phyloP scores from a whole-genome alignment of 176 grass and related monocot species.

The Carex parvula region DNA sequence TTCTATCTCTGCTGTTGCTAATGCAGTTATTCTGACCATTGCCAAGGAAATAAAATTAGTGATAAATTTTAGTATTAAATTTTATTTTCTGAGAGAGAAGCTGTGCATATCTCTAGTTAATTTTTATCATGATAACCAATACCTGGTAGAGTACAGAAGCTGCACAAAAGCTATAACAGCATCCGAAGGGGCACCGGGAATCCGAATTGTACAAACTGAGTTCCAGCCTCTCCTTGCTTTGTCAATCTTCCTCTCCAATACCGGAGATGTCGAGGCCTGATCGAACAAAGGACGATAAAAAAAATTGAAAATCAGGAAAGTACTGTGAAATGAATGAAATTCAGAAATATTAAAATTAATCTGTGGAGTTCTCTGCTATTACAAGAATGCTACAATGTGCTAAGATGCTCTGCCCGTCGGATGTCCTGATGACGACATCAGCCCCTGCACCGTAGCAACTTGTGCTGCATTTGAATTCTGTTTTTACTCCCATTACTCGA shows the following conservation, averaged over 20 bases:
- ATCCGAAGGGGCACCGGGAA: slow-evolving; percentile 54
- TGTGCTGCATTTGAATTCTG: not conserved
- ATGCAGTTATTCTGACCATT: not conserved
- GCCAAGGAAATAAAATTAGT: not conserved
- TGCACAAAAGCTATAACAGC: slow-evolving; percentile 62
- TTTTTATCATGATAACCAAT: not conserved
- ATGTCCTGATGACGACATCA: slow-evolving; percentile 61
- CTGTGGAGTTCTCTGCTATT: not conserved
- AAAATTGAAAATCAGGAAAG: not conserved
- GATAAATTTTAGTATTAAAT: not conserved
- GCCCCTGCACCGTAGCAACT: not conserved
- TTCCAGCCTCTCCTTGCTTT: slow-evolving; percentile 29
- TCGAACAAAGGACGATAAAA: not conserved
- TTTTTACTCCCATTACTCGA: not conserved
- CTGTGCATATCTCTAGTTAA: not conserved
- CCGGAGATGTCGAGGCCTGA: slow-evolving; percentile 63
- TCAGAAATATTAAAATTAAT: not conserved
- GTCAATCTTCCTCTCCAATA: slow-evolving; percentile 73
- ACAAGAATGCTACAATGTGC: slow-evolving; percentile 80
- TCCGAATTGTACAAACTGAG: slow-evolving; percentile 35
- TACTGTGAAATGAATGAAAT: not conserved
- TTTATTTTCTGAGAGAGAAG: not conserved
- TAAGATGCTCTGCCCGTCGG: slow-evolving; percentile 64
- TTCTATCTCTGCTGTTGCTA: slow-evolving; percentile 15
- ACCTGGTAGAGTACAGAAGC: slow-evolving; percentile 58